Evolutionary conservation across 2,329 filamentous ascomycete species (phyloP), one percentile per base, ranked within the genome.

Genomic region (Venturia aucupariae): DNA sequence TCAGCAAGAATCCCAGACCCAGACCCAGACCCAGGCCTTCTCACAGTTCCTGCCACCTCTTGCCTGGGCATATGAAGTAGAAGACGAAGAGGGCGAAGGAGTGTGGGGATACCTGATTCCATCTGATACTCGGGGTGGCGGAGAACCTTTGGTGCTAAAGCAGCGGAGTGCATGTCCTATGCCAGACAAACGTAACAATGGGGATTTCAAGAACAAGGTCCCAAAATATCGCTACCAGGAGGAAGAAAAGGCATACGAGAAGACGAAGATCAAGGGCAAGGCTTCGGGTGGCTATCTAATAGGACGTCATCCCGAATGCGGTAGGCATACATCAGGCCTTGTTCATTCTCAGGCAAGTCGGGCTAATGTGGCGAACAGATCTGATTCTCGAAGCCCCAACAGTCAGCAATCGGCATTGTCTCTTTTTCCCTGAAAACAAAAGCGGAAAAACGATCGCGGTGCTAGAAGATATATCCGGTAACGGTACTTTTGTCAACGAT

Each of bases 51-150:
- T 90, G 44, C 86, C 89, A 2, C 85, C 90, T 35, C 79, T 84
- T 65, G 83, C 85, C 32, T 82, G 93, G 59, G 87, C 87, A 13
- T 90, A 92, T 67, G 91, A 96, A 65, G 90, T 95, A 4, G 85
- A 92, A 67, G 90, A 96, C 72, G 92, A 96, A 76, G 85, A 84
- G 65, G 83, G 84, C 57, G 90, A 96, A 73, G 91, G 91, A 10
- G 91, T 97, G 1, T 99, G 94, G 94, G 95, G 95, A 15, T 99
- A 97, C 71, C 80, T 99, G 5, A 85, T 96, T 63, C 91, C 93
- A 1, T 78, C 96, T 30, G 87, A 93, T 71, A 84, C 84, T 68
- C 86, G 88, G 63, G 13, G 30, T 35, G 57, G 41, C 24, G 87
- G 86, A 76, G 77, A 89, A 74, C 76, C 82, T 4, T 75, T 96